Evolutionary conservation across 805 yeast genomes (phyloP).

Genomic region (Geotrichum ghanense): DNA sequence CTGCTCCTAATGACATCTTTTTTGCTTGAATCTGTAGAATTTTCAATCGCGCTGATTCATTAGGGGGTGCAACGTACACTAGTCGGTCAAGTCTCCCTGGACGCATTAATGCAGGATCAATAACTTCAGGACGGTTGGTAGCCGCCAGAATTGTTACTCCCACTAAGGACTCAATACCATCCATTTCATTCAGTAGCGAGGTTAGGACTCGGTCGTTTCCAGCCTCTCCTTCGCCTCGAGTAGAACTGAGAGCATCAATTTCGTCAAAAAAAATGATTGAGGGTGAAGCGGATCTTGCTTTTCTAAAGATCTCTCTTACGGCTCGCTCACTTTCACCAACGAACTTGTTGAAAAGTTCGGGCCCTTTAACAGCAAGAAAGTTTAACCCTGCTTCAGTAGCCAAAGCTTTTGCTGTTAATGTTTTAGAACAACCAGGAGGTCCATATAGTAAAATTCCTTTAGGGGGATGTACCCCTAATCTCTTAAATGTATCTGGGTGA

Average conservation of each 20-base stretch:
- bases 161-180: constrained; percentile 89
- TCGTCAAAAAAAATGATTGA: constrained; percentile 93
- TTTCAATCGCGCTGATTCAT: constrained; percentile 63
- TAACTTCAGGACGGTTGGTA: constrained; percentile 87
- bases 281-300: constrained; percentile 92
- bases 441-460: constrained; percentile 90
- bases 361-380: constrained; percentile 92
- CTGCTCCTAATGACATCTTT: constrained; percentile 46
- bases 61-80: constrained; percentile 89
- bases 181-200: constrained; percentile 85
- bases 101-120: constrained; percentile 84
- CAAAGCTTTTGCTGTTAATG: constrained; percentile 86
- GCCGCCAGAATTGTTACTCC: constrained; percentile 95
- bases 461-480: constrained; percentile 80
- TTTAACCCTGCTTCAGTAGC: constrained; percentile 94
- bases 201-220: constrained; percentile 75
- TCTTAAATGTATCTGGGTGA: constrained; percentile 63
- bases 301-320: constrained; percentile 83
- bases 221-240: constrained; percentile 49
- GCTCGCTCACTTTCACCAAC: constrained; percentile 94
- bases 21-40: constrained; percentile 60
- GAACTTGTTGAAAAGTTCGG: constrained; percentile 87
- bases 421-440: constrained; percentile 97
- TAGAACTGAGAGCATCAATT: constrained; percentile 83
- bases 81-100: constrained; percentile 95